Conservation (phyloP, 257 asterid species). For the Craterostigma plantagineum region DNA sequence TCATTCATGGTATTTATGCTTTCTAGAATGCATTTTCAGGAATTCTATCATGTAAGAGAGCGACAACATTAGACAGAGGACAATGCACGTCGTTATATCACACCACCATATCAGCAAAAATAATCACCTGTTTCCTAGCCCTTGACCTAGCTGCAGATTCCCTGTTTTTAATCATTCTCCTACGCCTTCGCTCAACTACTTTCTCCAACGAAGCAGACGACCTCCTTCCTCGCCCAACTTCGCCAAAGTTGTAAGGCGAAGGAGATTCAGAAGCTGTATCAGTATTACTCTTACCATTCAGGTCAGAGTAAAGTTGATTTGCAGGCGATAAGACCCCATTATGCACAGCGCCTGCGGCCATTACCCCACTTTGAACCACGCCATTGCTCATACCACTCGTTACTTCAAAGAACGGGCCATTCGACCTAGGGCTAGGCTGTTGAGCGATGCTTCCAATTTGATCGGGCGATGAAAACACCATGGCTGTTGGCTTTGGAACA, state of each 20-base stretch:
- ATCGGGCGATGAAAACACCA: constrained; percentile 27
- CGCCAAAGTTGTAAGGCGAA: constrained; percentile 29
- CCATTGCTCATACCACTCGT: constrained; percentile 17
- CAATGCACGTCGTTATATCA: too few species aligned
- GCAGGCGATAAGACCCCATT: constrained; percentile 15
- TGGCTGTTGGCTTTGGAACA: constrained; percentile 30
- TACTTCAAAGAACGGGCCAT: constrained; percentile 16
- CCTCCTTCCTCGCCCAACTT: constrained; percentile 15
- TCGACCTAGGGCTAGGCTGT: constrained; percentile 16
- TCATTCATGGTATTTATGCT: too few species aligned
- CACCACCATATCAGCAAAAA: constrained; percentile 4
- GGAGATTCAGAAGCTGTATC: constrained; percentile 35
- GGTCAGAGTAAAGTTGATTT: constrained; percentile 26
- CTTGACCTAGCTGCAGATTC: constrained; percentile 61
- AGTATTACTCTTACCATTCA: constrained; percentile 9
- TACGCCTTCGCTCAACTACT: constrained; percentile 48
- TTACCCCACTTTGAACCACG: constrained; percentile 16
- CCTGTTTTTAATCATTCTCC: constrained; percentile 46
- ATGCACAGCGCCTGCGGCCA: not conserved
- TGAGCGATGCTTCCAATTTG: constrained; percentile 17
- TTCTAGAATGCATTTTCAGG: too few species aligned
- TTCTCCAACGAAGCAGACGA: constrained; percentile 25
- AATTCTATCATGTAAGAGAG: too few species aligned
- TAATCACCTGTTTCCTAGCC: constrained; percentile 72
- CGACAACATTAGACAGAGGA: not conserved